phyloP scores from a whole-genome alignment of 164 flowering plant species.

The Macadamia tetraphylla region DNA sequence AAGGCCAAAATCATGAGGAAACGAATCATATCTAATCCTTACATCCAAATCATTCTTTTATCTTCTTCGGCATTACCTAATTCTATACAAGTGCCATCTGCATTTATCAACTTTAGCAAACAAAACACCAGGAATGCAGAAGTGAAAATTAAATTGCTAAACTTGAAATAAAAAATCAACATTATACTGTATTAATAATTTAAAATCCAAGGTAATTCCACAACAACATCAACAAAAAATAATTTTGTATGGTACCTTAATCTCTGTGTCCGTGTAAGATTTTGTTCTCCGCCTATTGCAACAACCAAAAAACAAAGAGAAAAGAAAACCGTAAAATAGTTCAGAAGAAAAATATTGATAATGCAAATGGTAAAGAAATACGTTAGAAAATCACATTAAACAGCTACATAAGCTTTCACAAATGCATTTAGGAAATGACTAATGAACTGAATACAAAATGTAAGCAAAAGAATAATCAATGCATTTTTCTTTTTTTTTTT shows the following conservation, averaged over 20 bases:
- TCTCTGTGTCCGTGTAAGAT: slow-evolving; percentile 87
- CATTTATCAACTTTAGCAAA: too few species aligned
- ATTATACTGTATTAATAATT: neutral
- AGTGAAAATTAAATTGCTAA: too few species aligned
- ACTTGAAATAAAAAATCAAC: too few species aligned
- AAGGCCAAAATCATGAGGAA: too few species aligned
- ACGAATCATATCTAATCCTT: too few species aligned
- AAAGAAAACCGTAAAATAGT: neutral
- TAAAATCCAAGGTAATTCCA: neutral
- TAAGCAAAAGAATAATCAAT: neutral
- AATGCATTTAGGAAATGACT: neutral
- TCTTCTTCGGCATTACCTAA: too few species aligned
- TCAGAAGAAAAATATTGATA: neutral
- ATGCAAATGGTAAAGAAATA: neutral
- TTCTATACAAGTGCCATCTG: too few species aligned
- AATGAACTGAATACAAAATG: neutral
- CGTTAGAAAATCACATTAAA: neutral
- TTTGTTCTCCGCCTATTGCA: slow-evolving; percentile 43
- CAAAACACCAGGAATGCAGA: too few species aligned
- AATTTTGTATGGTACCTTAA: slow-evolving; percentile 55
- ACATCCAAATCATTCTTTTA: too few species aligned
- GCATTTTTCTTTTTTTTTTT: too few species aligned
- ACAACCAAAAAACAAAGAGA: slow-evolving; percentile 4
- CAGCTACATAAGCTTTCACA: neutral
- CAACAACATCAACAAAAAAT: neutral